Base-by-base conservation (phyloP, 2,329 filamentous ascomycete genomes). In the Lachnellula subtilissima region DNA sequence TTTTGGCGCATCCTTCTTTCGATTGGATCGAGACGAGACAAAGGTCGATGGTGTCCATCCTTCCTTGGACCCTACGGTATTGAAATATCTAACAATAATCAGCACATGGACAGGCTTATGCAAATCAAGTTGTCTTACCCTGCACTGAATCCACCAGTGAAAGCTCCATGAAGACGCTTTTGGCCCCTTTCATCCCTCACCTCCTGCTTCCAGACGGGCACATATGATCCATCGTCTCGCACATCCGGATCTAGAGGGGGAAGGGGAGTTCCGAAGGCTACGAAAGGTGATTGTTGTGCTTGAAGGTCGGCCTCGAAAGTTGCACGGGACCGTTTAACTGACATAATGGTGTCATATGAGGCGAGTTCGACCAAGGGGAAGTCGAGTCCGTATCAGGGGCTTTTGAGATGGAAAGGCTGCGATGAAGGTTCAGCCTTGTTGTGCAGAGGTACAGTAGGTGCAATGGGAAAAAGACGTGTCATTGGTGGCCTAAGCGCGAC, bases 201-300 rank as follows among this genome's bases (percentile, higher is more conserved):
- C 70, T 97, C 93, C 77, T 99, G 94, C 76, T 97, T 96, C 91
- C 94, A 97, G n/a, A 96, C 75, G 0, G 94, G 94, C 15, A 96
- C 83, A 70, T 92, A 97, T 42, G 89, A 91, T 59, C 92, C 93
- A 75, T 97, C 90, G 71, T 97, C 92, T 66, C 91, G 86, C 39
- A 83, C 79, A 19, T 90, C 83, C 49, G 87, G 79, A 67, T 96
- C 90, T 58, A 84, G 76, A 3, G 89, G 83, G 1, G 91, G 91
- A 15, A 99, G 79, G 8, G 92, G 86, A 2, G 91, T 96, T 69
- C 94, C 94, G 70, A 88, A 96, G 55, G 87, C 69, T 54, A 87
- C 88, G 72, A 85, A 96, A 0, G 89, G 87, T 14, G 89, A 86
- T 68, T 87, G 81, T 56, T 83, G 78, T 55, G 78, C 76, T 71